These are phyloP conservation scores for Aspergillus udagawae DNA, from an alignment of 2,329 filamentous ascomycete species.

Conservation along the genomic window DNA sequence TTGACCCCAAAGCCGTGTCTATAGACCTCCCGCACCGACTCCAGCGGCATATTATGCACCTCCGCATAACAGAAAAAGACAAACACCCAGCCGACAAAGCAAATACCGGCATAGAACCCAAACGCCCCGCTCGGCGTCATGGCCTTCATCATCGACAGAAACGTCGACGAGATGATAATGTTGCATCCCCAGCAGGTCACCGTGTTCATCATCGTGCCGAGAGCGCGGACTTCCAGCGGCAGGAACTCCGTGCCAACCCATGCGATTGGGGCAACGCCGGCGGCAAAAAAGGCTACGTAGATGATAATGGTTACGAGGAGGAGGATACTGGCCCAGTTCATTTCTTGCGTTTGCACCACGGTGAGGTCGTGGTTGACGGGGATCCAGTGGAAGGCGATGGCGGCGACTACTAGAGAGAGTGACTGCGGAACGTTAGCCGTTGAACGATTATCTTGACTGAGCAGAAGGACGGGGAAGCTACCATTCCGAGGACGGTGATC, in stretches of 20 bases:
- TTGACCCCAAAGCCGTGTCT: conserved; percentile 46
- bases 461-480: background rate
- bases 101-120: no score
- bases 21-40: conserved; percentile 52
- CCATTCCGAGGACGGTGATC: conserved; percentile 33
- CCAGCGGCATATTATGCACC: conserved; percentile 53
- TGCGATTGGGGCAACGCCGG: no score
- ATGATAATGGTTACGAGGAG: conserved; percentile 46
- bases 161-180: conserved; percentile 47
- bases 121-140: conserved; percentile 43
- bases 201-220: conserved; percentile 45
- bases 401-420: conserved; percentile 38
- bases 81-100: conserved; percentile 27
- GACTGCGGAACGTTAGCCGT: background rate
- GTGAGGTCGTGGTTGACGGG: conserved; percentile 41
- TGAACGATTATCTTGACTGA: no score
- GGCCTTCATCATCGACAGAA: conserved; percentile 46
- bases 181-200: conserved; percentile 38
- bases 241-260: conserved; percentile 27
- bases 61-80: conserved; percentile 52
- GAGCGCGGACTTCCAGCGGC: conserved; percentile 46
- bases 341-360: conserved; percentile 1
- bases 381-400: conserved; percentile 46
- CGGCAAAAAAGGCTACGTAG: background rate
- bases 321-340: conserved; percentile 33